Conservation (phyloP, 495 filamentous ascomycete genomes). For the Trichoderma erinaceum region DNA sequence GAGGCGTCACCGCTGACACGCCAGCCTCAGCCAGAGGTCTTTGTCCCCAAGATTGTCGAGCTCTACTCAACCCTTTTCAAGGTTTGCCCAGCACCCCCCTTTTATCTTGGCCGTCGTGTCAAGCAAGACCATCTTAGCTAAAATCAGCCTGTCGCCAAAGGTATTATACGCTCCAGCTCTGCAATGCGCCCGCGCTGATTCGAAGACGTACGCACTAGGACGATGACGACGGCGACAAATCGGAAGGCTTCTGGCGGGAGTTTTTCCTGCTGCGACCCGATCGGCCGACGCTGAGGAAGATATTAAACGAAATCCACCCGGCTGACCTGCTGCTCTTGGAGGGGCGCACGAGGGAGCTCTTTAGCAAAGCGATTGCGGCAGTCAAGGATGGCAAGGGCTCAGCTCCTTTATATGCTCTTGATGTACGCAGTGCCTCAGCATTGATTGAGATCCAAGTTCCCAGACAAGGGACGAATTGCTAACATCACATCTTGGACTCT, state of each 20-base stretch:
- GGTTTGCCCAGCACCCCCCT: conserved; percentile 42
- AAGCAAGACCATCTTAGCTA: not conserved
- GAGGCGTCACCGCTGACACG: conserved; percentile 89
- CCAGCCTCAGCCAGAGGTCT: conserved; percentile 81
- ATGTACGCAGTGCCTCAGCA: conserved; percentile 53
- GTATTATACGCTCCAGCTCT: not conserved
- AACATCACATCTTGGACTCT: conserved; percentile 12
- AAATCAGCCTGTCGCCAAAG: not conserved
- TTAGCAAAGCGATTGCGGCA: conserved; percentile 62
- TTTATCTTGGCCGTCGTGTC: not conserved
- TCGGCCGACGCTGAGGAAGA: conserved; percentile 52
- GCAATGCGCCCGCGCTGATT: not conserved
- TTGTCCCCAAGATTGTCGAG: conserved; percentile 87
- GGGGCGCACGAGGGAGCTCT: conserved; percentile 69
- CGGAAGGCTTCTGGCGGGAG: conserved; percentile 93
- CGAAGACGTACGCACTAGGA: conserved; percentile 42
- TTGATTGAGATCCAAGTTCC: not conserved
- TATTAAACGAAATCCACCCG: conserved; percentile 61
- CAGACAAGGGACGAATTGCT: not conserved
- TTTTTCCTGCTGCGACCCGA: conserved; percentile 87
- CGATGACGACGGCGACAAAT: conserved; percentile 56
- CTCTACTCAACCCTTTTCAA: conserved; percentile 85
- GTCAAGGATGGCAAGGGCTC: conserved; percentile 57
- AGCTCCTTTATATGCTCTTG: conserved; percentile 73
- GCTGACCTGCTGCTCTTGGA: conserved; percentile 72